These are phyloP conservation scores for Psilocybe azurescens DNA, from an alignment of 768 basidiomycete genomes.

Conservation along the genomic window DNA sequence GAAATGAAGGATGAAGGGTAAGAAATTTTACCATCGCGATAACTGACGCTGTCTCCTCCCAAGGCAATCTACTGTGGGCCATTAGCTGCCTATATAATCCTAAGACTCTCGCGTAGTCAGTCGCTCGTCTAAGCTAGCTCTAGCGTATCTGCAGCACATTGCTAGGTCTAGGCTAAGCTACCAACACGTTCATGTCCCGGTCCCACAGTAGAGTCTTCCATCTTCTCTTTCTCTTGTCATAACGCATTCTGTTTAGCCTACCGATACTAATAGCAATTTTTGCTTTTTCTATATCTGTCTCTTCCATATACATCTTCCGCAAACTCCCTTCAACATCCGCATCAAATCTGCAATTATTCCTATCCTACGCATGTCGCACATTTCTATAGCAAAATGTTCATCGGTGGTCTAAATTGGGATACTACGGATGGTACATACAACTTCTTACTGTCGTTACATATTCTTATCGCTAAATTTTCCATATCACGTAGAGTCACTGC, in stretches of 20 bases:
- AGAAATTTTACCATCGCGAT: constrained; percentile 48
- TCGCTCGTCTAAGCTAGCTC: constrained; percentile 73
- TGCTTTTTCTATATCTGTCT: constrained; percentile 51
- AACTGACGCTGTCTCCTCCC: constrained; percentile 26
- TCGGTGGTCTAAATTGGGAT: constrained; percentile 99
- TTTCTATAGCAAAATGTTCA: constrained; percentile 96
- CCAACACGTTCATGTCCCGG: constrained; percentile 37
- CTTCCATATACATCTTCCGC: constrained; percentile 29
- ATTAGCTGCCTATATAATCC: constrained; percentile 28
- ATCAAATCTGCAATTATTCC: constrained; percentile 15
- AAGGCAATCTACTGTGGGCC: constrained; percentile 35
- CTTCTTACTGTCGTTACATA: constrained; percentile 40
- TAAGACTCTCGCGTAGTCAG: constrained; percentile 66
- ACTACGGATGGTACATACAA: constrained; percentile 92
- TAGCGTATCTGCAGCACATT: constrained; percentile 65
- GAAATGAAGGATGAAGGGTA: constrained; percentile 99
- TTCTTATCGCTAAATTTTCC: constrained; percentile 39
- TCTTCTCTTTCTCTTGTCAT: constrained; percentile 62
- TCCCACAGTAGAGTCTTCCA: constrained; percentile 75
- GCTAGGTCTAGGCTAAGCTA: constrained; percentile 74
- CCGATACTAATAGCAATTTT: constrained; percentile 81
- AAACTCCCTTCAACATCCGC: constrained; percentile 24
- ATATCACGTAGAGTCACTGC: constrained; percentile 64
- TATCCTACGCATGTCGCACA: constrained; percentile 18
- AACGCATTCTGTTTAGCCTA: constrained; percentile 71